Evolutionary conservation across 805 yeast genomes (phyloP).

Genomic region (Wickerhamiella azyma): DNA sequence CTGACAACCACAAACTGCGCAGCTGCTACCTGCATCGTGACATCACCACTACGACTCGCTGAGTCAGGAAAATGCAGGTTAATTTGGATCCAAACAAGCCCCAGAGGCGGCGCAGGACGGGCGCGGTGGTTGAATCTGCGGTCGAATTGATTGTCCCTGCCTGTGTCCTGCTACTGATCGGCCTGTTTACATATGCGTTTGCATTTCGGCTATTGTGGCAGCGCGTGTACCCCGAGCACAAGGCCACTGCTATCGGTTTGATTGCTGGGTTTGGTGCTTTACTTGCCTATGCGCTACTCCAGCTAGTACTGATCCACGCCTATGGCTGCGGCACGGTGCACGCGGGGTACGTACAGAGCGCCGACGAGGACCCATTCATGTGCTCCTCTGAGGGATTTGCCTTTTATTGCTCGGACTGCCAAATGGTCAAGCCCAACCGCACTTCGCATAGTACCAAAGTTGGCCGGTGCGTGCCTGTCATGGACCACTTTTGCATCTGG

Average conservation of each 20-base stretch:
- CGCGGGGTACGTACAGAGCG: conserved; percentile 7
- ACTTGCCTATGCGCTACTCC: conserved; percentile 18
- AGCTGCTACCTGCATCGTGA: not conserved
- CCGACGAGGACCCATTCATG: conserved; percentile 30
- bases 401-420: conserved; percentile 56
- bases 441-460: conserved; percentile 52
- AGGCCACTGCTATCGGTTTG: conserved; percentile 25
- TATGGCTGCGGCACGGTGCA: conserved; percentile 49
- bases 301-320: conserved; percentile 35
- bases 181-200: conserved; percentile 33
- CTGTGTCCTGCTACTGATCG: conserved; percentile 16
- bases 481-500: conserved; percentile 80
- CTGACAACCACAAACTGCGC: too few relatives aligned
- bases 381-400: conserved; percentile 70
- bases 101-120: not conserved
- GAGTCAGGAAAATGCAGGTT: conserved; percentile 5
- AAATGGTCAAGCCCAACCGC: conserved; percentile 50
- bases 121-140: not conserved
- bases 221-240: conserved; percentile 18
- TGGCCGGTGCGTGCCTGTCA: conserved; percentile 48
- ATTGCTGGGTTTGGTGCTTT: conserved; percentile 26
- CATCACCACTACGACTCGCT: not conserved
- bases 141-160: conserved; percentile 6
- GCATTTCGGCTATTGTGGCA: conserved; percentile 35
- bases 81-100: conserved; percentile 6